These are phyloP conservation scores for Verticillium isaacii DNA, from an alignment of 2,329 filamentous ascomycete species.

Conservation along the genomic window DNA sequence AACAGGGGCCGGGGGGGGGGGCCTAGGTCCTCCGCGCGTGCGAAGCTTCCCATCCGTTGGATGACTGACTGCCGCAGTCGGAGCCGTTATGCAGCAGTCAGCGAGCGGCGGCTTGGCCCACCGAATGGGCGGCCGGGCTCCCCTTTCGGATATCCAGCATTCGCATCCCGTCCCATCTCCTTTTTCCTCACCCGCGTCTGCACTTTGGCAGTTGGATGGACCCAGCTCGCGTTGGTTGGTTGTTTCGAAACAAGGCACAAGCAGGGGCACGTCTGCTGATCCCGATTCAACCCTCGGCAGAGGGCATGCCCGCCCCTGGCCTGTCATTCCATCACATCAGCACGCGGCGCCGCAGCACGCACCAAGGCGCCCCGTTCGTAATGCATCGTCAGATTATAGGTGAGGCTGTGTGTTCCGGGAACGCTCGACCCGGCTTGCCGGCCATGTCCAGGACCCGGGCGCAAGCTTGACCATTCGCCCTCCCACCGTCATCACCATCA, in stretches of 20 bases:
- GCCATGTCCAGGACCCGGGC: neutral
- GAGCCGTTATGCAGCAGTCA: neutral
- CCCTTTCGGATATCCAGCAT: neutral
- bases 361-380: neutral
- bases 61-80: neutral
- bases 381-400: neutral
- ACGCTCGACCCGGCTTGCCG: neutral
- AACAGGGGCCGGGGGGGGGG: neutral
- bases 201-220: neutral
- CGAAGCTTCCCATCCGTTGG: neutral
- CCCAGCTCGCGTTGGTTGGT: neutral
- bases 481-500: neutral
- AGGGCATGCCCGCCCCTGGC: neutral
- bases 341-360: neutral
- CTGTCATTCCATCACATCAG: neutral
- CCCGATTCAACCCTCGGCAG: neutral
- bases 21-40: neutral
- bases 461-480: neutral
- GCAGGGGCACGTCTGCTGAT: neutral
- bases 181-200: neutral
- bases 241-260: neutral
- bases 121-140: neutral
- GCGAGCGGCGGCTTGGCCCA: neutral
- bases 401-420: neutral
- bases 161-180: neutral